phyloP scores from a whole-genome alignment of 352 stramenopile genomes.

The Phytophthora pinifolia region DNA sequence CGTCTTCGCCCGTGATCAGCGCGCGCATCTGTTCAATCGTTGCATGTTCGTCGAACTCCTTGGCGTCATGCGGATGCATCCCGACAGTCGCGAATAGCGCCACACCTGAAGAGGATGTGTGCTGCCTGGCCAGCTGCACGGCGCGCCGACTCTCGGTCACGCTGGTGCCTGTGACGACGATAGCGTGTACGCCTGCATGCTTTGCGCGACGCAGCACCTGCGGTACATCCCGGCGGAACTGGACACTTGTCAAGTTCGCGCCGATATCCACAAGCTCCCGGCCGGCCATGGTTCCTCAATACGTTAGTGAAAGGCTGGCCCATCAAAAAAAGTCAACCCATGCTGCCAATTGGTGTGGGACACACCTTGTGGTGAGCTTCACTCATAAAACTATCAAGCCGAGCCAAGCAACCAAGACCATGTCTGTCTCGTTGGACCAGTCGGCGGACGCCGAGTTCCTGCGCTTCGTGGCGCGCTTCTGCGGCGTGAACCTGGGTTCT shows the following conservation, averaged over 20 bases:
- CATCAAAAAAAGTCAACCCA: slow-evolving; percentile 13
- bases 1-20: slow-evolving; percentile 39
- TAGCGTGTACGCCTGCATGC: slow-evolving; percentile 61
- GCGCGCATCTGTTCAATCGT: slow-evolving; percentile 44
- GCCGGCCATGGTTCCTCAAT: slow-evolving; percentile 6
- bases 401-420: slow-evolving; percentile 15
- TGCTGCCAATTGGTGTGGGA: not conserved
- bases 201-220: slow-evolving; percentile 85
- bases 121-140: slow-evolving; percentile 36
- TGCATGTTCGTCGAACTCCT: slow-evolving; percentile 59
- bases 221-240: slow-evolving; percentile 84
- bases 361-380: slow-evolving; percentile 3
- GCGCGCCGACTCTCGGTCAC: slow-evolving; percentile 39
- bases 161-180: slow-evolving; percentile 89
- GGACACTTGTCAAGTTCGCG: slow-evolving; percentile 62
- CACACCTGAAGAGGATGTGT: slow-evolving; percentile 25
- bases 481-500: slow-evolving; percentile 71
- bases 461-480: slow-evolving; percentile 84
- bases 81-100: slow-evolving; percentile 89
- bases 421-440: slow-evolving; percentile 86
- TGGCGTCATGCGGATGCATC: slow-evolving; percentile 93
- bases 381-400: slow-evolving; percentile 15
- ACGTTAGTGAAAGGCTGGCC: too few species aligned
- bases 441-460: slow-evolving; percentile 69
- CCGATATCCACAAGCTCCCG: slow-evolving; percentile 61